Evolutionary conservation across 805 yeast genomes (phyloP), one percentile per base, ranked within the genome.

Genomic region (Saccharomycopsis malanga): DNA sequence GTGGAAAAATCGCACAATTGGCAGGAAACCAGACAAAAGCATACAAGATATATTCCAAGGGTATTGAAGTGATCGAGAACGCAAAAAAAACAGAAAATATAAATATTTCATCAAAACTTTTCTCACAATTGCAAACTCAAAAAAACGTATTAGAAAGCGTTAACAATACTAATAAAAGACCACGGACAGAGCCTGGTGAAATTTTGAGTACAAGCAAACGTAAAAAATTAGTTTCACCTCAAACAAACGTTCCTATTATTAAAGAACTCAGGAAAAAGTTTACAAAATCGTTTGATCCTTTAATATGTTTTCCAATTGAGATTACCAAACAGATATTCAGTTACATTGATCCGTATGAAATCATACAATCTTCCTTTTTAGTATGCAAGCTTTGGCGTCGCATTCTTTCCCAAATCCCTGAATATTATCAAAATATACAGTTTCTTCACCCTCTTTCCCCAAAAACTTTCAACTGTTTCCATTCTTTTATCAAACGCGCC

Each of bases 361-460:
- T 50, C 20, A 15, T 47, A 3, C 15, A 34, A 23, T 9, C 12
- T 10, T 25, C 22, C 9, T 44, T 47, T 24, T 22, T 21, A 6
- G 54, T 50, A 17, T 44, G 43, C 27, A 47, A 47, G 25, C 7
- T 23, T 9, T 50, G 54, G 54, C 20, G 29, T 9, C 17, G 22
- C 18, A 15, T 39, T 3, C 36, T 50, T 20, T 44, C 49, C 6
- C 20, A 20, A 15, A 44, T 47, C 23, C 44, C 51, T 7, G 45
- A 43, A 2, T 22, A 47, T 23, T 50, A 37, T 34, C 49, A 39
- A 15, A 3, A 14, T 4, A 25, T 44, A 17, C 17, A 29, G 14
- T 41, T 47, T n/a, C 23, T 20, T 3, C 27, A 27, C 3, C 22
- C 49, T 15, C 23, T 50, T 15, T 36, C 36, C 4, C 25, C 47